Conservation (phyloP, 2,329 filamentous ascomycete genomes). For the Chaetomium sp. region DNA sequence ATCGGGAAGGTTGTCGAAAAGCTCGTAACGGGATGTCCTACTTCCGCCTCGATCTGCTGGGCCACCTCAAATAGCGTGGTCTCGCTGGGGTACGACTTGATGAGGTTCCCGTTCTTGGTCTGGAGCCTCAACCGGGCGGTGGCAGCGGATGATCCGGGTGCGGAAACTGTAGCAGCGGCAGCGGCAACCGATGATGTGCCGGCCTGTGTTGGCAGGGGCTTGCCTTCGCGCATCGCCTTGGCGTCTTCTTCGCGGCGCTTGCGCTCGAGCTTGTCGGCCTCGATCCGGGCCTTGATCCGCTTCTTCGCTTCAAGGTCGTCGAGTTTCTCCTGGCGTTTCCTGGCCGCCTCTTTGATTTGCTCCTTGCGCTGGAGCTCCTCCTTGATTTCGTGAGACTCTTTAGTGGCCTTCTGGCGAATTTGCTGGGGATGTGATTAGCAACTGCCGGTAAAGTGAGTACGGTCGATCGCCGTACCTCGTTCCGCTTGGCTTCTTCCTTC, state of each 20-base stretch:
- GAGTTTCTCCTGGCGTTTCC: conserved; percentile 84
- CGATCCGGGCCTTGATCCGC: conserved; percentile 89
- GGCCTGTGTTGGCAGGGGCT: conserved; percentile 45
- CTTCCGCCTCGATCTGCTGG: conserved; percentile 71
- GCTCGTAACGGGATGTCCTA: conserved; percentile 68
- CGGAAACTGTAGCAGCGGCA: conserved; percentile 49
- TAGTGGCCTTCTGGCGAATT: conserved; percentile 83
- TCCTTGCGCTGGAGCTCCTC: conserved; percentile 87
- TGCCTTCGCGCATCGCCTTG: conserved; percentile 84
- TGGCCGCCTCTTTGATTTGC: conserved; percentile 85
- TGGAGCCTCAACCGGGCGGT: conserved; percentile 84
- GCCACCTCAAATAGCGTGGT: conserved; percentile 94
- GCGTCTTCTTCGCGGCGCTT: conserved; percentile 81
- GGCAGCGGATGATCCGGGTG: conserved; percentile 64
- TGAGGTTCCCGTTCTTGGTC: conserved; percentile 71
- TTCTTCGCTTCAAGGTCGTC: conserved; percentile 85
- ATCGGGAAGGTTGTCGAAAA: conserved; percentile 87
- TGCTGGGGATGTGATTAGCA: conserved; percentile 46
- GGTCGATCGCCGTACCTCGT: conserved; percentile 64
- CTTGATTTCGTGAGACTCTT: conserved; percentile 84
- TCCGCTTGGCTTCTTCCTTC: conserved; percentile 79
- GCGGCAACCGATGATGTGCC: conserved; percentile 49
- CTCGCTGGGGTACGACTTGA: conserved; percentile 85
- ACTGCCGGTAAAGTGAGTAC: neutral
- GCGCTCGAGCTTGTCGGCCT: conserved; percentile 89